Percentiles rank a stretch among this genome's conserved stretches.
Conservation (phyloP, 129 eudicot species). For the Cynara cardunculus region DNA sequence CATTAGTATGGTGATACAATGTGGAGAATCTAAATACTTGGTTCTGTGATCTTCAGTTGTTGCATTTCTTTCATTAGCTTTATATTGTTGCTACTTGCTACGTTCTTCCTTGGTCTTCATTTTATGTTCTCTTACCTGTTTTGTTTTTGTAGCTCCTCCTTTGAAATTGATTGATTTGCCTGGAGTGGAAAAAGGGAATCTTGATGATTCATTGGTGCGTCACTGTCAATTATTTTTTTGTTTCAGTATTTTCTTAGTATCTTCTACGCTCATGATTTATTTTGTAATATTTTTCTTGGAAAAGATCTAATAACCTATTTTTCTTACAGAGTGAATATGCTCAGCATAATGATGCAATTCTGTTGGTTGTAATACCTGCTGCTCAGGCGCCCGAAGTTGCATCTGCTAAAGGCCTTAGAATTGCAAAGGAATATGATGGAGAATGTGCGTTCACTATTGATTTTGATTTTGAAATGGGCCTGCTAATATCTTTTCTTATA, state of each 20-base stretch:
- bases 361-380: conserved; percentile 90
- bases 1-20: neutral
- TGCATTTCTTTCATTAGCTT: conserved; percentile 6
- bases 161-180: conserved; percentile 90
- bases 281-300: neutral
- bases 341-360: conserved; percentile 87
- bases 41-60: neutral
- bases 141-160: conserved; percentile 67
- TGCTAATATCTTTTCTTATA: neutral
- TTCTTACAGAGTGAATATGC: conserved; percentile 68
- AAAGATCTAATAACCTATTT: conserved; percentile 5
- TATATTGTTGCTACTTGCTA: neutral
- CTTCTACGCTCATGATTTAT: neutral
- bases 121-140: neutral
- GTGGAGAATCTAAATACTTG: neutral
- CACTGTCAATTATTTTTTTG: neutral
- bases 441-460: conserved; percentile 53
- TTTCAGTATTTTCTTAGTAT: neutral
- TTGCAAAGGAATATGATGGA: conserved; percentile 90
- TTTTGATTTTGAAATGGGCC: conserved; percentile 18
- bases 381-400: conserved; percentile 90
- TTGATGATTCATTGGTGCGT: conserved; percentile 89
- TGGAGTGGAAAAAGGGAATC: conserved; percentile 84
- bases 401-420: conserved; percentile 82
- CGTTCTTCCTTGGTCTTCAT: neutral